Evolutionary conservation across 495 filamentous ascomycete genomes (phyloP).

Genomic region (Penicillium bialowiezense): DNA sequence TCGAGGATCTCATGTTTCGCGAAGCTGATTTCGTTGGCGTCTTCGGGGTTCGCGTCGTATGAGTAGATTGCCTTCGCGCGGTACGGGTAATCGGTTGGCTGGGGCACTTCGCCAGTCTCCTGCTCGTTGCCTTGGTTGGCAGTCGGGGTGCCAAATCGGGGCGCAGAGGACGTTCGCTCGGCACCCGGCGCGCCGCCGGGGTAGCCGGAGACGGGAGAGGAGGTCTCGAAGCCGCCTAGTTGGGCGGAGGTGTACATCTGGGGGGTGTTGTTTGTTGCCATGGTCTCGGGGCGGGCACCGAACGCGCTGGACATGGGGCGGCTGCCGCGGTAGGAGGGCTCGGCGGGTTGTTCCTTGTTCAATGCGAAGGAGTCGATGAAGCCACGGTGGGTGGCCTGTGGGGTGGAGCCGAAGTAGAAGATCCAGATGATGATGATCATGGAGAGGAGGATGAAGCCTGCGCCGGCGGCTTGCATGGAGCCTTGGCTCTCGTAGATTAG

Average conservation of each 20-base stretch:
- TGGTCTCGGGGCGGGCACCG: constrained; percentile 73
- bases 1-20: constrained; percentile 94
- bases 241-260: constrained; percentile 98
- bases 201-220: constrained; percentile 82
- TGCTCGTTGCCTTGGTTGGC: constrained; percentile 12
- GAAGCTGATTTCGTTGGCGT: constrained; percentile 98
- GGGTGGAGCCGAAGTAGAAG: constrained; percentile 94
- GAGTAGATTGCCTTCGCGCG: constrained; percentile 97
- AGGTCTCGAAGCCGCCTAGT: constrained; percentile 93
- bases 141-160: constrained; percentile 50
- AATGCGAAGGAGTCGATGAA: constrained; percentile 96
- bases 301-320: constrained; percentile 48
- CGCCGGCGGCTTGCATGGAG: constrained; percentile 80
- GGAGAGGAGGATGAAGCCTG: constrained; percentile 91
- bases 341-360: constrained; percentile 69
- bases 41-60: constrained; percentile 97
- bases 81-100: constrained; percentile 93
- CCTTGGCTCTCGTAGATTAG: constrained; percentile 68
- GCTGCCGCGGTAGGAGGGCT: constrained; percentile 60
- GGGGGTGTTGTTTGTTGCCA: constrained; percentile 69
- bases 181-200: constrained; percentile 60
- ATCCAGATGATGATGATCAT: constrained; percentile 98
- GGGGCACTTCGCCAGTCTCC: constrained; percentile 61
- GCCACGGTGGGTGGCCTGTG: constrained; percentile 80
- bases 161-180: constrained; percentile 56